phyloP scores from a whole-genome alignment of 768 basidiomycete genomes.

The Mycena sanguinolenta region DNA sequence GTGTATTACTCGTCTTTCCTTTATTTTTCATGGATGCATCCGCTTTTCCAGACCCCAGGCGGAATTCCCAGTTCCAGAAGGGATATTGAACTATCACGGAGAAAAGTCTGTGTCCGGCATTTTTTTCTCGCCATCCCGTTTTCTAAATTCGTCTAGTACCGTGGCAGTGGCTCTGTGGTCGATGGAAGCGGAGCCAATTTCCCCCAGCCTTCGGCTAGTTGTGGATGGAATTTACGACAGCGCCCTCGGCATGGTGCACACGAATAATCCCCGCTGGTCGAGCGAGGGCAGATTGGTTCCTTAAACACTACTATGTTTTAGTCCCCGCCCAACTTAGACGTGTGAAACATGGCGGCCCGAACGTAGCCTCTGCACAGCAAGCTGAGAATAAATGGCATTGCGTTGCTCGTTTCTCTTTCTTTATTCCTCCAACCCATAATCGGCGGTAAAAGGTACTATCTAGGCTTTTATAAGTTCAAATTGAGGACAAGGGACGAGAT shows the following conservation, averaged over 20 bases:
- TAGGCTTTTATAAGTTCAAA: no score
- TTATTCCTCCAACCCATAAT: no score
- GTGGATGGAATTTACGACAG: constrained; percentile 74
- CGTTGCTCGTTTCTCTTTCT: no score
- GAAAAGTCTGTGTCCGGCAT: constrained; percentile 63
- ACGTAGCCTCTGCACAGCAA: no score
- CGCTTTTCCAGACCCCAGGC: constrained; percentile 69
- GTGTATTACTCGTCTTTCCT: constrained; percentile 34
- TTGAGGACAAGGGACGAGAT: no score
- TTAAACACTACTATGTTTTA: neutral
- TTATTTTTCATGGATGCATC: constrained; percentile 10
- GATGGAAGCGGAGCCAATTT: constrained; percentile 61
- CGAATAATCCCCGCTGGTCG: constrained; percentile 74
- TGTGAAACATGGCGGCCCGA: no score
- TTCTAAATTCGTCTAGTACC: constrained; percentile 51
- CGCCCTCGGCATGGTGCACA: constrained; percentile 68
- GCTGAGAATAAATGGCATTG: no score
- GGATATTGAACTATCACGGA: constrained; percentile 81
- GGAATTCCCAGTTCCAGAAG: constrained; percentile 87
- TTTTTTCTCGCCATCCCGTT: neutral
- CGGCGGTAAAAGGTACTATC: no score
- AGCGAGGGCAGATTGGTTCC: constrained; percentile 41
- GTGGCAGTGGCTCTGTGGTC: constrained; percentile 81
- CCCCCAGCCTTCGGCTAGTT: constrained; percentile 67
- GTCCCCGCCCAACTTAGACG: no score